Conservation (phyloP, 108 stramenopile species). For the Pseudonitzschia delicatissima region DNA sequence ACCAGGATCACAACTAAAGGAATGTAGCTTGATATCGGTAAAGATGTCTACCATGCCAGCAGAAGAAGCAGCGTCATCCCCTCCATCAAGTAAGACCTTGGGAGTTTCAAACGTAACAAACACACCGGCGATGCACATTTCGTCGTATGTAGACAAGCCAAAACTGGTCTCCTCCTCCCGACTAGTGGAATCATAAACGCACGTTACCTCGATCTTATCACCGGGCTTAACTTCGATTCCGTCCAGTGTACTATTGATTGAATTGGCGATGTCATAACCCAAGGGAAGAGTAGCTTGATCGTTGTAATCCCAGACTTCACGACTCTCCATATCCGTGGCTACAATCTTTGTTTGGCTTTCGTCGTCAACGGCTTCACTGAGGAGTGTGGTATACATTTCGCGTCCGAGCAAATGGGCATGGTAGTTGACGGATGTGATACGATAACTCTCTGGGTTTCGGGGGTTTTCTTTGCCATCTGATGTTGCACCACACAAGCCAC, state of each 20-base stretch:
- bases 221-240: constrained; percentile 1
- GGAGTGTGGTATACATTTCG: constrained; percentile 9
- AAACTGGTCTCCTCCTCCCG: neutral
- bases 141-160: neutral
- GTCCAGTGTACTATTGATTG: neutral
- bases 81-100: neutral
- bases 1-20: neutral
- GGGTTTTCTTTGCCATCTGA: neutral
- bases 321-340: neutral
- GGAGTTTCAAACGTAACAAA: neutral
- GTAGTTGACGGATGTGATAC: neutral
- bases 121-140: constrained; percentile 2
- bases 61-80: neutral
- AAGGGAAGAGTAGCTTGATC: neutral
- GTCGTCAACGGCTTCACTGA: neutral
- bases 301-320: constrained; percentile 1
- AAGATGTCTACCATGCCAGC: neutral
- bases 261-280: neutral
- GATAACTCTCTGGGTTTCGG: neutral
- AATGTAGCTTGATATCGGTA: neutral
- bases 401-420: constrained; percentile 5
- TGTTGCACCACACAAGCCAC: neutral
- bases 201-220: neutral
- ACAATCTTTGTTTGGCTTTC: neutral
- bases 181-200: neutral